phyloP scores from a whole-genome alignment of 108 stramenopile genomes.

The Nitzschia putrida region DNA sequence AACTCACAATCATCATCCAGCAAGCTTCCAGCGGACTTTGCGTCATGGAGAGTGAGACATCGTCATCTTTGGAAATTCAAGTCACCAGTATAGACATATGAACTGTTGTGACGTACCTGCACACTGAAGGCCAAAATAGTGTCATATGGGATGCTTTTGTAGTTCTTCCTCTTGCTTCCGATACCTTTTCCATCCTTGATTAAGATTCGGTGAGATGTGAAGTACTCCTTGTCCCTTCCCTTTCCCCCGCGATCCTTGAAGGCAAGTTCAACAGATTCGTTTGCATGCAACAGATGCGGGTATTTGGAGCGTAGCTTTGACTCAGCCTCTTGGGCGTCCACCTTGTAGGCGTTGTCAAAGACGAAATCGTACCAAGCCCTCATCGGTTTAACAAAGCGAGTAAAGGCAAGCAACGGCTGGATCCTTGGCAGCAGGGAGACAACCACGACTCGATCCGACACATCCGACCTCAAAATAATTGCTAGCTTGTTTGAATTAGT shows the following conservation, averaged over 20 bases:
- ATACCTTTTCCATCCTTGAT: constrained; percentile 60
- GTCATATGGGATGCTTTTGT: constrained; percentile 54
- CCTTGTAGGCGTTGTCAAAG: constrained; percentile 47
- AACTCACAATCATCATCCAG: constrained; percentile 67
- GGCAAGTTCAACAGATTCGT: constrained; percentile 53
- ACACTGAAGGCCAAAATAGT: constrained; percentile 67
- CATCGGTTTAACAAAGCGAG: neutral
- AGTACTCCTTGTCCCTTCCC: constrained; percentile 54
- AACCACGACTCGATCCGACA: too few relatives aligned
- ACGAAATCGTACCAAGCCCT: constrained; percentile 24
- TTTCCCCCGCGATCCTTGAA: constrained; percentile 59
- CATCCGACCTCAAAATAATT: too few relatives aligned
- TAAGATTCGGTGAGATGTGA: constrained; percentile 56
- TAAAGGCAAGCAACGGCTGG: too few relatives aligned
- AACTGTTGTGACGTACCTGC: constrained; percentile 48
- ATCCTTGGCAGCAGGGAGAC: too few relatives aligned
- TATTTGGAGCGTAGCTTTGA: constrained; percentile 32
- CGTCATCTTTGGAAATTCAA: too few relatives aligned
- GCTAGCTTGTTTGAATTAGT: too few relatives aligned
- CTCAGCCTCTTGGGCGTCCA: constrained; percentile 51
- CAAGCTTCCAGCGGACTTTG: constrained; percentile 50
- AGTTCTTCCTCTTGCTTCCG: constrained; percentile 53
- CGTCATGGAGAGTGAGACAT: too few relatives aligned
- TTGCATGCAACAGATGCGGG: constrained; percentile 37
- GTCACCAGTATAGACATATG: constrained; percentile 25